A percentile compares a stretch with the other conserved stretches of the same genome.
phyloP scores from a whole-genome alignment of 1,139 yeast species.

The Nadsonia commutata region DNA sequence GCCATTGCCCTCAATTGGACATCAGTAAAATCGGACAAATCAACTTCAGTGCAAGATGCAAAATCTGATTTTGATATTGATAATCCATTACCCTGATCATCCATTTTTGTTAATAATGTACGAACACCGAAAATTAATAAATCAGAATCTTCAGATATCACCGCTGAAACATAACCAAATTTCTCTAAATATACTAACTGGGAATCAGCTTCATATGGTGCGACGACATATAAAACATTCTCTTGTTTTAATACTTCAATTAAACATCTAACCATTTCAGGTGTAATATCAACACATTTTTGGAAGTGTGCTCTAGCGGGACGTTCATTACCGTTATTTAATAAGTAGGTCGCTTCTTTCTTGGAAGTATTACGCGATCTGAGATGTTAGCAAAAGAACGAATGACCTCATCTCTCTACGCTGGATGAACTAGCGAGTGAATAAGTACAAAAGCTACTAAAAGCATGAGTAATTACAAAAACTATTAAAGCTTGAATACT shows the following conservation, averaged over 20 bases:
- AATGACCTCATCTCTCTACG: conserved; percentile 26
- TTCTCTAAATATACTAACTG: conserved; percentile 87
- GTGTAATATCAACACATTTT: conserved; percentile 77
- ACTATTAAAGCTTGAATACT: too few relatives aligned
- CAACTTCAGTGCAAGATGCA: conserved; percentile 3
- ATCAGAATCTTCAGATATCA: conserved; percentile 91
- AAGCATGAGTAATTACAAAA: too few relatives aligned
- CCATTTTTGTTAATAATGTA: conserved; percentile 59
- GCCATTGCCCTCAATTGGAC: conserved; percentile 66
- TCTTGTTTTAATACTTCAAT: conserved; percentile 52
- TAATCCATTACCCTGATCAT: conserved; percentile 58
- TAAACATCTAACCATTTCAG: conserved; percentile 78
- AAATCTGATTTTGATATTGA: conserved; percentile 38
- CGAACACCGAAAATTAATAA: conserved; percentile 77
- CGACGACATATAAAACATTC: conserved; percentile 63
- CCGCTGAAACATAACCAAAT: conserved; percentile 62
- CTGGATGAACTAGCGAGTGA: too few relatives aligned
- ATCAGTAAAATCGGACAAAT: conserved; percentile 31
- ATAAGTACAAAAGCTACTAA: too few relatives aligned
- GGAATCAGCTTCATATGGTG: conserved; percentile 97
- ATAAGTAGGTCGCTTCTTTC: conserved; percentile 20
- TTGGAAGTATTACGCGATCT: conserved; percentile 9
- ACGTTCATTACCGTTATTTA: conserved; percentile 37
- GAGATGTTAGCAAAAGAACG: conserved; percentile 18
- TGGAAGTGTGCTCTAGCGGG: conserved; percentile 56